Base-by-base conservation (phyloP, 768 basidiomycete genomes). In the Leucocoprinus leucothites region DNA sequence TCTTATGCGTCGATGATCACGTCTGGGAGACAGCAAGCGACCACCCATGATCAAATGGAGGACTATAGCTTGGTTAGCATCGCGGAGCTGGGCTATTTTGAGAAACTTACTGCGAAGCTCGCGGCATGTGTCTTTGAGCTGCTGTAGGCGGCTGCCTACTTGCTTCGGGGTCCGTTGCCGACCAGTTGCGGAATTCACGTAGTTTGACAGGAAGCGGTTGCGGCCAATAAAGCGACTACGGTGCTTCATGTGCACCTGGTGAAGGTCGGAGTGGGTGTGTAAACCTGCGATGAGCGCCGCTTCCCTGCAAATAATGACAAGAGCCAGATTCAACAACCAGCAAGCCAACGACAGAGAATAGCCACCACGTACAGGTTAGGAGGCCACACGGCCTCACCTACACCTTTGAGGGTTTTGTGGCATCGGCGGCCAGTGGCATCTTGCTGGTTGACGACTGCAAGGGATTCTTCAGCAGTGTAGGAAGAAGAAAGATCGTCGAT, bases 131-230 rank as follows among this genome's bases (percentile, higher is more conserved):
- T 90, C 87, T 56, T 87, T 75, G 53, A 91, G 75, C 63, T 89
- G 88, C 63, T 91, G 88, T 40, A 91, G 72, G 48, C 88, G 86
- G 64, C 85, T 87, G 58, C 88, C 87, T 28, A 90, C 87, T 70
- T 89, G 88, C 66, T 89, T 89, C 9, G 88, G 79, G 8, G 85
- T 85, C 60, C 88, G 77, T 58, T 73, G 72, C 65, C 85, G 82
- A 9, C 86, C 84, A 1, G 88, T 90, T 43, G 72, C 73, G 31
- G 73, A 73, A 63, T 75, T 81, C 62, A 91, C 89, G 64, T 85
- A 84, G 57, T 89, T 84, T 51, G 88, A 87, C 56, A 89, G 85
- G 71, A 88, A 90, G 41, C 83, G 79, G 69, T 90, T 91, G 53
- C 88, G 79, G 78, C 85, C 82, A 40, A 89, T 88, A 65, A 85